Percentiles rank a stretch among this genome's conserved stretches.
Evolutionary conservation across 2,329 filamentous ascomycete genomes (phyloP).

Genomic region (Ophiocordyceps camponoti-leonardi): DNA sequence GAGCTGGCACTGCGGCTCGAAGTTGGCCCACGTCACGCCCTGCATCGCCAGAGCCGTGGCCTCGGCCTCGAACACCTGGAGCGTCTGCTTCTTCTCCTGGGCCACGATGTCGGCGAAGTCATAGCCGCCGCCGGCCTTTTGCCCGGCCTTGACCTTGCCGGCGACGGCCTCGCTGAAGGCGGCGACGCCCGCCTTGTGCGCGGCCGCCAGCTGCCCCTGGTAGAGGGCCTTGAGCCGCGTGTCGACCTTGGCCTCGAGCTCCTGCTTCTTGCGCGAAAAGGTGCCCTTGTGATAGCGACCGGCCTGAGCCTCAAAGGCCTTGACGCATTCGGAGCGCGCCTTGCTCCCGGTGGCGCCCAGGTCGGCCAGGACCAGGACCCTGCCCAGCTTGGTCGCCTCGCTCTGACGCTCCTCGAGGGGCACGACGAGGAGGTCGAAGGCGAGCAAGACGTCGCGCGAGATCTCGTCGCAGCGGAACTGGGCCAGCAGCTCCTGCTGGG

Average conservation of each 20-base stretch:
- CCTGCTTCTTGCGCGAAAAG: conserved; percentile 67
- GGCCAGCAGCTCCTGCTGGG: conserved; percentile 88
- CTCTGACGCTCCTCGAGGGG: conserved; percentile 79
- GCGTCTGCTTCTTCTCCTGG: conserved; percentile 58
- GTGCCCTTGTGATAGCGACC: conserved; percentile 95
- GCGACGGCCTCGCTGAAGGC: conserved; percentile 79
- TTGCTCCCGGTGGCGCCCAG: conserved; percentile 58
- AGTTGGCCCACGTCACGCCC: conserved; percentile 75
- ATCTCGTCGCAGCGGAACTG: conserved; percentile 98
- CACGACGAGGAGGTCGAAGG: conserved; percentile 64
- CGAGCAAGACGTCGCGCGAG: conserved; percentile 66
- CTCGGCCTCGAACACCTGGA: conserved; percentile 60
- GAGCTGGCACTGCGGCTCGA: conserved; percentile 59
- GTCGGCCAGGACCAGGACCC: conserved; percentile 52
- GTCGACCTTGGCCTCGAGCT: conserved; percentile 78
- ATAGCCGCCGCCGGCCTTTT: conserved; percentile 79
- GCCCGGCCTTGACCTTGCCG: conserved; percentile 73
- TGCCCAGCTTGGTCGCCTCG: conserved; percentile 56
- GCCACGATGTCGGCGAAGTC: conserved; percentile 92
- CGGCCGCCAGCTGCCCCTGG: conserved; percentile 70
- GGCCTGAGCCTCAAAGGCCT: conserved; percentile 77
- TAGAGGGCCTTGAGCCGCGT: conserved; percentile 76
- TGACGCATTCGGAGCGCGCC: conserved; percentile 56
- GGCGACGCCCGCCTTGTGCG: conserved; percentile 73
- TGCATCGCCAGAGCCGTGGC: conserved; percentile 60